These are phyloP conservation scores for Penicillium subrubescens DNA, from an alignment of 495 filamentous ascomycete genomes.

Conservation along the genomic window DNA sequence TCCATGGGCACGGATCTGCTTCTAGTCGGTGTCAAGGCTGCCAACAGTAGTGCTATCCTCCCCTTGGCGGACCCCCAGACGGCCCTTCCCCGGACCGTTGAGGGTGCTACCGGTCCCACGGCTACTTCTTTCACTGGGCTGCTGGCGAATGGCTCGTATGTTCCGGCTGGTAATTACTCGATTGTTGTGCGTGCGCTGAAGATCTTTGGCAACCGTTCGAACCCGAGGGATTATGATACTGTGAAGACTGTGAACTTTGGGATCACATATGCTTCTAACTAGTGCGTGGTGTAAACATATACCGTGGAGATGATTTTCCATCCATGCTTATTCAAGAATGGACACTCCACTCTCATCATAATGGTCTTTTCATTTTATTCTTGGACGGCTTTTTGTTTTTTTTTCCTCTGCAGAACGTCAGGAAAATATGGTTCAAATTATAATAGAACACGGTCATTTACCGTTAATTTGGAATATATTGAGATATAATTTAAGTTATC, in stretches of 20 bases:
- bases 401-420: neutral
- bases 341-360: neutral
- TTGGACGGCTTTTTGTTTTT: neutral
- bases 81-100: neutral
- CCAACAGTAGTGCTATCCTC: constrained; percentile 15
- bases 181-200: constrained; percentile 25
- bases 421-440: neutral
- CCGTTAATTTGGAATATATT: neutral
- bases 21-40: constrained; percentile 24
- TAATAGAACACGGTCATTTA: neutral
- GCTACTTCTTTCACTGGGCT: constrained; percentile 15
- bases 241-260: constrained; percentile 18
- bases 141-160: constrained; percentile 30
- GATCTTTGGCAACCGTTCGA: constrained; percentile 22
- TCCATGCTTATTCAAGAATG: neutral
- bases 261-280: neutral
- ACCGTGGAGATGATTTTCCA: neutral
- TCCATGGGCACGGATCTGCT: constrained; percentile 28
- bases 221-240: constrained; percentile 19
- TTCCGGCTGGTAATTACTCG: constrained; percentile 31
- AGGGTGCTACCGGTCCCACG: neutral
- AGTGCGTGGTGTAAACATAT: neutral
- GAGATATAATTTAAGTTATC: neutral
- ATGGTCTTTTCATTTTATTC: neutral
- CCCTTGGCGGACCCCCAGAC: neutral